Percentiles rank a stretch among this genome's conserved stretches.
These are phyloP conservation scores for Hymenoscyphus albidus DNA, from an alignment of 2,329 filamentous ascomycete species.

Conservation along the genomic window DNA sequence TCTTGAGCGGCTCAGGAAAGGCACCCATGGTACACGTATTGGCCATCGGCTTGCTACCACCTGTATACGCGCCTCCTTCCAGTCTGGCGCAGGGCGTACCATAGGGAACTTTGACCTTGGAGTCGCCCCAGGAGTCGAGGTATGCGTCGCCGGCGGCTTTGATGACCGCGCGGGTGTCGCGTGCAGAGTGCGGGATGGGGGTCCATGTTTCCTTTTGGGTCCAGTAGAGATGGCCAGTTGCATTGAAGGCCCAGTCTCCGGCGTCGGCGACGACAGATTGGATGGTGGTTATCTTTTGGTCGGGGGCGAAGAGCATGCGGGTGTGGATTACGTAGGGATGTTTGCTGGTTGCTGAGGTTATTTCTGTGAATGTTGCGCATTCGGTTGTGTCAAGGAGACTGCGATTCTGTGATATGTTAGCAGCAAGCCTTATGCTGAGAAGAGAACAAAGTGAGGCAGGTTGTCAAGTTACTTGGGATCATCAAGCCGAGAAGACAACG, in stretches of 20 bases:
- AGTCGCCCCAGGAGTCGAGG: slow-evolving; percentile 14
- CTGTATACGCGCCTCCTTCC: slow-evolving; percentile 14
- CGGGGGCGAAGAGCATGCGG: slow-evolving; percentile 11
- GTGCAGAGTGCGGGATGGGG: slow-evolving; percentile 11
- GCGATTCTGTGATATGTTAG: background rate
- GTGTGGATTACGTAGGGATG: slow-evolving; percentile 20
- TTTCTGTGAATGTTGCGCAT: slow-evolving; percentile 19
- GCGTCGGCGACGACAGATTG: slow-evolving; percentile 11
- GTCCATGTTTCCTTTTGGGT: slow-evolving; percentile 14
- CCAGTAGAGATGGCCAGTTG: slow-evolving; percentile 14
- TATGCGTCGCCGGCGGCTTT: slow-evolving; percentile 18
- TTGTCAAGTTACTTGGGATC: too few species aligned
- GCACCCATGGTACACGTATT: slow-evolving; percentile 13
- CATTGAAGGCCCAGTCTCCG: slow-evolving; percentile 21
- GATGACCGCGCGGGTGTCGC: slow-evolving; percentile 14
- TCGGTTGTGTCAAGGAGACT: slow-evolving; percentile 16
- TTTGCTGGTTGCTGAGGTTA: slow-evolving; percentile 9
- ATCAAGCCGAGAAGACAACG: too few species aligned
- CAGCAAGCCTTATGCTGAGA: too few species aligned
- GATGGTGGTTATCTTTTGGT: slow-evolving; percentile 12
- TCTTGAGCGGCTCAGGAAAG: slow-evolving; percentile 7
- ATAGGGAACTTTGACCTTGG: slow-evolving; percentile 11
- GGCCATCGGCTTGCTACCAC: background rate
- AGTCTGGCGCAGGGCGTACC: slow-evolving; percentile 12
- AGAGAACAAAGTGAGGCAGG: too few species aligned